Conservation (phyloP, 768 basidiomycete species). For the Mycena chlorophos region DNA sequence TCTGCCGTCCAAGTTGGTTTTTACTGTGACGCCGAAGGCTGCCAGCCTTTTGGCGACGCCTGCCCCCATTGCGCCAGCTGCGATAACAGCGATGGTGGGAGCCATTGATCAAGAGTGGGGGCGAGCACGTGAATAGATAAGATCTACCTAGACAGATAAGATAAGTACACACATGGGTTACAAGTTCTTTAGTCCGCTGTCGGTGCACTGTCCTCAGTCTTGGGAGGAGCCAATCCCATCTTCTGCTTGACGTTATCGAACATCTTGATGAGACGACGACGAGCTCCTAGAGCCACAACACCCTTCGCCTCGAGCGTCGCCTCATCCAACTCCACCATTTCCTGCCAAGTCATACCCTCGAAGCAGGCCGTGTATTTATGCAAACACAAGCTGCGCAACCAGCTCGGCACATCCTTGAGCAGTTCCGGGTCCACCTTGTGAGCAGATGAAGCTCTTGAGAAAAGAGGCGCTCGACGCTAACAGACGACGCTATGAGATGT, state of each 20-base stretch:
- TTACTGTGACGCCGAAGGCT: slow-evolving; percentile 49
- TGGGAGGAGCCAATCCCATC: slow-evolving; percentile 80
- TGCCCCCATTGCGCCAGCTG: slow-evolving; percentile 59
- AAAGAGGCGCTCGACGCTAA: too few relatives aligned
- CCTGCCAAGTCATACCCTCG: slow-evolving; percentile 84
- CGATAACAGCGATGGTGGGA: slow-evolving; percentile 46
- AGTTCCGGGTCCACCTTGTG: slow-evolving; percentile 86
- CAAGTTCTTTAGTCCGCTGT: too few relatives aligned
- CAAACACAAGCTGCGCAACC: slow-evolving; percentile 88
- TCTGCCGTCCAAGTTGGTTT: slow-evolving; percentile 55
- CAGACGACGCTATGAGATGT: too few relatives aligned
- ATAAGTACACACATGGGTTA: too few relatives aligned
- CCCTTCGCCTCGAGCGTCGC: slow-evolving; percentile 81
- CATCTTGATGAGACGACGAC: slow-evolving; percentile 88
- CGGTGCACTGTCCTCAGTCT: too few relatives aligned
- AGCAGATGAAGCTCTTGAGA: too few relatives aligned
- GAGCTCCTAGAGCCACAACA: slow-evolving; percentile 88
- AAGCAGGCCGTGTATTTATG: slow-evolving; percentile 98
- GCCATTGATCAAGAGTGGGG: too few relatives aligned
- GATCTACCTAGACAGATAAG: too few relatives aligned
- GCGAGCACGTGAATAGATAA: too few relatives aligned
- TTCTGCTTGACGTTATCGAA: slow-evolving; percentile 79
- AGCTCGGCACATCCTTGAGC: slow-evolving; percentile 85
- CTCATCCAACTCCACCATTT: slow-evolving; percentile 89
- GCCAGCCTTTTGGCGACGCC: slow-evolving; percentile 52